Evolutionary conservation across 768 basidiomycete species (phyloP), one percentile per base, ranked within the genome.

Genomic region (Leccinum pellstonianum): DNA sequence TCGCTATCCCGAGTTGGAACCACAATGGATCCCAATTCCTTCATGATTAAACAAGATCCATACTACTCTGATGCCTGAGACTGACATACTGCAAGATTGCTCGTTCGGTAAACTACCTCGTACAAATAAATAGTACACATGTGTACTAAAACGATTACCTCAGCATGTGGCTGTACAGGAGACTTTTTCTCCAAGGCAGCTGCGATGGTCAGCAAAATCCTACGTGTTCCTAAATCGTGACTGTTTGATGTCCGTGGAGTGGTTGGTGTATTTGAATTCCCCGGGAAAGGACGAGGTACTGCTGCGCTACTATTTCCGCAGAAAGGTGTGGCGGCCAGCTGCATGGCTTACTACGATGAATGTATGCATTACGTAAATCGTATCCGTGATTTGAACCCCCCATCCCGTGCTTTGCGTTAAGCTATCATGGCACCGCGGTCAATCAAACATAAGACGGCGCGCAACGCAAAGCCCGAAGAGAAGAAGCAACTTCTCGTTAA

Each of bases 141-240:
- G 27, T 29, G 27, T 29, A 29, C 27, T 29, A 29, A 29, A 29
- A 8, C 27, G 27, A 29, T 29, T 29, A 29, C 27, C 27, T 29
- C 27, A 29, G 27, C 27, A 29, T 29, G 27, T 29, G 27, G 27
- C 27, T 27, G 1, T 29, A 29, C 27, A 29, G 27, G 27, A 29
- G 27, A 29, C 27, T 29, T 29, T 29, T 29, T 29, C 27, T 29
- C 0, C 27, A 29, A 29, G 95, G 96, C 91, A 25, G 89, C 94
- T 15, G 90, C 91, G 52, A 98, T 99, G 96, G 91, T 99, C 63
- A 95, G 93, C 81, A 98, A 98, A 78, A 98, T 97, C 15, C 79
- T 99, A 50, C 83, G 86, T 53, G 85, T 98, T 54, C 91, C 92
- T 12, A 94, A 94, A 76, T 66, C 83, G 50, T 91, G 75, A 81